phyloP scores from a whole-genome alignment of 805 yeast genomes.

The Candida nanaspora region DNA sequence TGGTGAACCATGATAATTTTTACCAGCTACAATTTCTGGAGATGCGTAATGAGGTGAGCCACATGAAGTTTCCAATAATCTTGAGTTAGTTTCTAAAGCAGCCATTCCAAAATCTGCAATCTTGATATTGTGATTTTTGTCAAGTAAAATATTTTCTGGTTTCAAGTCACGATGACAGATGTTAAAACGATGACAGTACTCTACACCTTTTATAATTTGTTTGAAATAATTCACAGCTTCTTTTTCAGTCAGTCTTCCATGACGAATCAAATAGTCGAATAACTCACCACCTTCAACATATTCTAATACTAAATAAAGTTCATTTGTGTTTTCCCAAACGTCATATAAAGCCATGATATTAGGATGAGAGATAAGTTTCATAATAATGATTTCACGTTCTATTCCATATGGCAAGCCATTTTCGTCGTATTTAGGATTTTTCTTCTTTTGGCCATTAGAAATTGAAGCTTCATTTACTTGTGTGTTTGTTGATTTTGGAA shows the following conservation, averaged over 20 bases:
- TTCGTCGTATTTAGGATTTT: constrained; percentile 17
- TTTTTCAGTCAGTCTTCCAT: constrained; percentile 63
- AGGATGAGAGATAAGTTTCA: constrained; percentile 91
- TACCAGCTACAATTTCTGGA: constrained; percentile 77
- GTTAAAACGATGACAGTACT: constrained; percentile 74
- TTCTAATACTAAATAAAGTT: constrained; percentile 70
- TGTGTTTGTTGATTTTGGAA: constrained; percentile 48
- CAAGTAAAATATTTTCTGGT: constrained; percentile 71
- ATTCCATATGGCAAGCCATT: constrained; percentile 85
- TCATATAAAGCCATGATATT: constrained; percentile 91
- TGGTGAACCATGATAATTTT: constrained; percentile 74
- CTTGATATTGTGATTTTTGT: constrained; percentile 57
- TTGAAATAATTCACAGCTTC: constrained; percentile 72
- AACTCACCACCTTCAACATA: constrained; percentile 88
- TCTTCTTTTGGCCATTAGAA: constrained; percentile 14
- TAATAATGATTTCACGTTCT: constrained; percentile 93
- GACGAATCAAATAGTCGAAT: constrained; percentile 64
- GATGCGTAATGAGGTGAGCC: constrained; percentile 89
- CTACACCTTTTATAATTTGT: constrained; percentile 72
- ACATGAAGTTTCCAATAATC: constrained; percentile 70
- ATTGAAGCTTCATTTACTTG: constrained; percentile 11
- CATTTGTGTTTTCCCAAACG: constrained; percentile 96
- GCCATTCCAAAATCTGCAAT: constrained; percentile 91
- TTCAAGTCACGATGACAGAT: constrained; percentile 79
- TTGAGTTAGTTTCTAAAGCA: constrained; percentile 66